Evolutionary conservation across 805 yeast genomes (phyloP), one percentile per base, ranked within the genome.

Genomic region (Wickerhamomyces bovis): DNA sequence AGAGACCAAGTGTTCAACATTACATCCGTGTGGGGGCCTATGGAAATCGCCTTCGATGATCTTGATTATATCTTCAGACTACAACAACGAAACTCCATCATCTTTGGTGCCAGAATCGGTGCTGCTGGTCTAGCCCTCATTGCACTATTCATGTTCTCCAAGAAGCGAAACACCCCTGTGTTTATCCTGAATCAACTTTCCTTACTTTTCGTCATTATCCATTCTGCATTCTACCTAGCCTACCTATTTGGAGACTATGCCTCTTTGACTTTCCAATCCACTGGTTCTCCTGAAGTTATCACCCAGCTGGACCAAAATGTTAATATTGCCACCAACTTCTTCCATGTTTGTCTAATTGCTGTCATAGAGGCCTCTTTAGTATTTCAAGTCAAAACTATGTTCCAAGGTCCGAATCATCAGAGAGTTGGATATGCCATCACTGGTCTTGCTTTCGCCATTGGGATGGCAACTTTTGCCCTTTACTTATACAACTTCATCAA

Each of bases 311-410:
- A 76, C 23, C 67, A 71, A 39, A 73, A 69, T 42, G 60, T 78
- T 6, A 73, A 81, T n/a, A 76, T 81, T 10, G 86, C 85, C 3
- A 68, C 88, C 0, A 77, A 80, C 55, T 71, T 80, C 3, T 64
- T 85, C 47, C 81, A 81, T 52, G 71, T 81, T 5, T 50, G 89
- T 12, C 65, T 89, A 39, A 73, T 87, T 18, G 66, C 73, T 0
- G 68, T 78, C 10, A 77, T 90, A 45, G 85, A 88, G 62, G 51
- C 68, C 0, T 82, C 94, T 0, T 65, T 92, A 57, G 71, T 81
- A 2, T 80, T 80, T 59, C 98, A 92, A 66, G 77, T 85, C 9
- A 74, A 71, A 51, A 76, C 84, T 28, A 80, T 94, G 43, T 87
- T 87, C 67, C 72, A 76, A 46, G 70, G 77, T n/a, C 78, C 81